Conservation (phyloP, 352 stramenopile genomes). For the Phytopythium sindhum region DNA sequence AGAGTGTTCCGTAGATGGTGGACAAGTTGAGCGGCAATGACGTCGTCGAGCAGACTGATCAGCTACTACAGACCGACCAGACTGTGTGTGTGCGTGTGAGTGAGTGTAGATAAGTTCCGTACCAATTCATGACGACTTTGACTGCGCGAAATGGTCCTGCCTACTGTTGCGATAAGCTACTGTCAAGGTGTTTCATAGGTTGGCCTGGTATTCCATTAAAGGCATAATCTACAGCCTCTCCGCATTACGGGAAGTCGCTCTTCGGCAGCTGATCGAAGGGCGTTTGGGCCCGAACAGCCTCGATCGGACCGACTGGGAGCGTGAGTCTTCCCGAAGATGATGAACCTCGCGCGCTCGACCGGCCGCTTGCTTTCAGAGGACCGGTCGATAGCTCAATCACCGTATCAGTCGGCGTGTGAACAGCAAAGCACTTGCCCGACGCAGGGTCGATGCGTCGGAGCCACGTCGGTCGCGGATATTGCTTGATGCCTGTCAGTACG, state of each 20-base stretch:
- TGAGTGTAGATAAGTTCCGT: neutral
- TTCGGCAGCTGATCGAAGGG: neutral
- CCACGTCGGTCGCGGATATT: conserved; percentile 12
- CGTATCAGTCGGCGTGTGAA: conserved; percentile 14
- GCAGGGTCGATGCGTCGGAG: conserved; percentile 7
- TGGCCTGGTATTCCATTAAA: no score
- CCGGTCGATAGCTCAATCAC: conserved; percentile 1
- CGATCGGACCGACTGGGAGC: conserved; percentile 20
- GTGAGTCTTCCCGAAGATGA: conserved; percentile 1
- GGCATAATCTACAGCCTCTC: neutral
- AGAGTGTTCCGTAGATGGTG: no score
- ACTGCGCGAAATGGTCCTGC: no score
- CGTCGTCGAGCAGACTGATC: neutral
- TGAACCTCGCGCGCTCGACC: neutral
- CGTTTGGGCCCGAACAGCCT: conserved; percentile 18
- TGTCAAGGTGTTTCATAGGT: no score
- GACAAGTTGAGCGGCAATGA: neutral
- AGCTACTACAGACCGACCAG: neutral
- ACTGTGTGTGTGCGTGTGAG: neutral
- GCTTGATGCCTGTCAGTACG: conserved; percentile 6
- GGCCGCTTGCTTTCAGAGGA: neutral
- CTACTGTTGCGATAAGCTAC: no score
- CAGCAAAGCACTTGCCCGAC: conserved; percentile 12
- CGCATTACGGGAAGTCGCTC: neutral
- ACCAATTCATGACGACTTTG: neutral